Evolutionary conservation across 164 flowering plant species (phyloP).

Genomic region (Annona cherimola): DNA sequence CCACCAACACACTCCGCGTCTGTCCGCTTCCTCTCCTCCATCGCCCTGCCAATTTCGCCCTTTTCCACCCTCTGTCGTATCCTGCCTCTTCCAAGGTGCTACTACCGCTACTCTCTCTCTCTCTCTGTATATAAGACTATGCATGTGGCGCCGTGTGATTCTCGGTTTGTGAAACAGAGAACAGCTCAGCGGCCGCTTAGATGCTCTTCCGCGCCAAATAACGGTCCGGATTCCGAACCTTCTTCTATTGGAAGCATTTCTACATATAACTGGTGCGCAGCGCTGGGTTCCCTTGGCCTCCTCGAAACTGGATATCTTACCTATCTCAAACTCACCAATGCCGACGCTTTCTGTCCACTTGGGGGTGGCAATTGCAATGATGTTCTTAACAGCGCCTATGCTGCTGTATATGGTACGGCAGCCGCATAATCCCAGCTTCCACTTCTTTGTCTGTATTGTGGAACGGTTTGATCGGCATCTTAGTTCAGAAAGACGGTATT

Average conservation of each 20-base stretch:
- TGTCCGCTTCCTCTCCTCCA: slow-evolving; percentile 18
- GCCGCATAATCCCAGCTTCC: too few relatives aligned
- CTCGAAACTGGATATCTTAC: slow-evolving; percentile 79
- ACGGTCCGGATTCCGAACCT: slow-evolving; percentile 15
- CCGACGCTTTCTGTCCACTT: slow-evolving; percentile 76
- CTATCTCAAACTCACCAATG: slow-evolving; percentile 64
- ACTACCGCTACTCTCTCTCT: slow-evolving; percentile 4
- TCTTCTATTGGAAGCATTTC: slow-evolving; percentile 29
- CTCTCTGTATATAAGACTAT: neutral
- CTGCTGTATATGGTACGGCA: slow-evolving; percentile 62
- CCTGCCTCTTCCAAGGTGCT: slow-evolving; percentile 23
- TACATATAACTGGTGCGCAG: slow-evolving; percentile 61
- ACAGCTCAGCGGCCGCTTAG: slow-evolving; percentile 27
- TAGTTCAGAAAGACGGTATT: too few relatives aligned
- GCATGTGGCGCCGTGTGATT: neutral
- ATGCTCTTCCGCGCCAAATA: slow-evolving; percentile 24
- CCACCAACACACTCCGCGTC: slow-evolving; percentile 25
- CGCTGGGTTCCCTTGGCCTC: slow-evolving; percentile 68
- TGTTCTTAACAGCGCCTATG: slow-evolving; percentile 80
- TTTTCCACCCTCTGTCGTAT: slow-evolving; percentile 3
- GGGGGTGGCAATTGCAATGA: slow-evolving; percentile 72
- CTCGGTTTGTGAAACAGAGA: slow-evolving; percentile 17
- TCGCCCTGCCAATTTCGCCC: slow-evolving; percentile 6
- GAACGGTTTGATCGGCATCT: too few relatives aligned
- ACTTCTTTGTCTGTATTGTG: neutral